phyloP scores from a whole-genome alignment of 371 early-diverging fungal genomes.

The Batkoa obscura region DNA sequence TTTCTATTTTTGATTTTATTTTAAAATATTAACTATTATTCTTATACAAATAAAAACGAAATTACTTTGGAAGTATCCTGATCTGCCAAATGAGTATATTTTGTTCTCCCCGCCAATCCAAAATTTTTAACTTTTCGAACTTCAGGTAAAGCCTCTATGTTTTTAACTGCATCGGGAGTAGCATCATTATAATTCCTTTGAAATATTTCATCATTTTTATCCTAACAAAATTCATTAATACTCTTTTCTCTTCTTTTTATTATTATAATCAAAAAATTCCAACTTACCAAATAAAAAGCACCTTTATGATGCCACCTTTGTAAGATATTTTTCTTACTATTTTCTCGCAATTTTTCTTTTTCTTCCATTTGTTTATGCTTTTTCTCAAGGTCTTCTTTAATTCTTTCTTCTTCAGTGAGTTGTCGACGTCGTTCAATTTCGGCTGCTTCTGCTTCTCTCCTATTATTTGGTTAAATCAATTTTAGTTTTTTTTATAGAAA shows the following conservation, averaged over 20 bases:
- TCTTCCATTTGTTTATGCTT: slow-evolving; percentile 25
- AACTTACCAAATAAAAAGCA: slow-evolving; percentile 51
- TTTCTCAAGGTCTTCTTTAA: slow-evolving; percentile 43
- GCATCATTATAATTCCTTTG: slow-evolving; percentile 50
- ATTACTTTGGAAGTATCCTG: slow-evolving; percentile 43
- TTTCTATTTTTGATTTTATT: too few species aligned
- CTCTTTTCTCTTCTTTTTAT: not conserved
- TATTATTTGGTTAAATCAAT: slow-evolving; percentile 9
- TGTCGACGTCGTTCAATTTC: slow-evolving; percentile 63
- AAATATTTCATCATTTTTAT: slow-evolving; percentile 32
- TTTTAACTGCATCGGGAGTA: slow-evolving; percentile 51
- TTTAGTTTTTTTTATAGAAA: not conserved
- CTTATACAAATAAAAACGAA: too few species aligned
- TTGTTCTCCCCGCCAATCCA: slow-evolving; percentile 68
- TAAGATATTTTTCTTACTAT: slow-evolving; percentile 28
- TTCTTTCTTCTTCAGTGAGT: slow-evolving; percentile 59
- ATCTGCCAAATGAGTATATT: slow-evolving; percentile 67
- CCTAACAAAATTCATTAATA: slow-evolving; percentile 12
- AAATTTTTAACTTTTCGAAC: slow-evolving; percentile 85
- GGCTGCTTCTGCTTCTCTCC: slow-evolving; percentile 47
- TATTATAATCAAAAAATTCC: not conserved
- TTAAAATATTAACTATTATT: too few species aligned
- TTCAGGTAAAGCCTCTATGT: slow-evolving; percentile 47
- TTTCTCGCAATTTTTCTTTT: slow-evolving; percentile 23
- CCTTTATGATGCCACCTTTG: slow-evolving; percentile 81